These are phyloP conservation scores for Pisolithus microcarpus DNA, from an alignment of 768 basidiomycete genomes.

Conservation along the genomic window DNA sequence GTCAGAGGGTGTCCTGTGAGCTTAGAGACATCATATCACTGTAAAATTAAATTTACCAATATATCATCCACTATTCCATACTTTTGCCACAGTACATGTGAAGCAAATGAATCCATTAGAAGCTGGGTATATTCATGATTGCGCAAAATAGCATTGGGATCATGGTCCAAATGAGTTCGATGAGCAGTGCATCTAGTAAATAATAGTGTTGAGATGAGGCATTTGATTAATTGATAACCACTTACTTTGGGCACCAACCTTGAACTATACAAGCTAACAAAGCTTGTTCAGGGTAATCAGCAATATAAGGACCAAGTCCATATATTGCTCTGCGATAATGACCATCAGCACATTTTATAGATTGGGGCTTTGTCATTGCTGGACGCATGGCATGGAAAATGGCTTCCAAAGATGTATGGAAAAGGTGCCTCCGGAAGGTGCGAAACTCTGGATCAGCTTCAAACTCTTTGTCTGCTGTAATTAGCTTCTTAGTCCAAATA, in stretches of 20 bases:
- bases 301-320: conserved; percentile 32
- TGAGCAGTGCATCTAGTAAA: conserved; percentile 19
- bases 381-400: conserved; percentile 19
- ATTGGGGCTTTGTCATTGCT: conserved; percentile 21
- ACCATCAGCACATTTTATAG: conserved; percentile 24
- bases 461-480: conserved; percentile 2
- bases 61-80: conserved; percentile 29
- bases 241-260: conserved; percentile 31
- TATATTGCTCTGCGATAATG: conserved; percentile 25
- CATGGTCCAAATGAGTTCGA: conserved; percentile 19
- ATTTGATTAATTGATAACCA: not conserved
- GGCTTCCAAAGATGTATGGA: conserved; percentile 22
- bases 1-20: not conserved
- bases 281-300: conserved; percentile 35
- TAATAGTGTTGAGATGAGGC: conserved; percentile 5
- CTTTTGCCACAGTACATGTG: conserved; percentile 26
- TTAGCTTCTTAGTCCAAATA: too few species aligned
- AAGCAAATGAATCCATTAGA: conserved; percentile 20
- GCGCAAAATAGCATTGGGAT: conserved; percentile 11
- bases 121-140: conserved; percentile 14
- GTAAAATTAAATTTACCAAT: conserved; percentile 19
- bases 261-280: conserved; percentile 27
- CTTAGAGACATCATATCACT: not conserved
- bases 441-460: conserved; percentile 13
- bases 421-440: conserved; percentile 23